Evolutionary conservation across 2,329 filamentous ascomycete species (phyloP), one percentile per base, ranked within the genome.

Genomic region (Aphanocladium album): DNA sequence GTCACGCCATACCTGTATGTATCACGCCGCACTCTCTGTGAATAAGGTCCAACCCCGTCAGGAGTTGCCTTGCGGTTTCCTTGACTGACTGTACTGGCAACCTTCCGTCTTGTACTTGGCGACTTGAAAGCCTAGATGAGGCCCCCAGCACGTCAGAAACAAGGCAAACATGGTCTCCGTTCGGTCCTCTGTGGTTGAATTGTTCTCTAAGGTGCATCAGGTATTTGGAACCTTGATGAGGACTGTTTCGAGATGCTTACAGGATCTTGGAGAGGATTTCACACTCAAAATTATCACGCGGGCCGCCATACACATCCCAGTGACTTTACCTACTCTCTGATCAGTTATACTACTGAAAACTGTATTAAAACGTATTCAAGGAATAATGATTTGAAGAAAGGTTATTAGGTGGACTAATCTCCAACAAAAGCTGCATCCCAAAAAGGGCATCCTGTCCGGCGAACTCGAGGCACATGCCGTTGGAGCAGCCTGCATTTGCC

Each of bases 181-280:
- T 72, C 5, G 71, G 71, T 4, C 72, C 71, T 0, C 53, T 35
- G 27, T 71, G 67, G 23, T 64, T 57, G 27, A 74, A 74, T 3
- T 68, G 60, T 17, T 67, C 65, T 5, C 66, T 1, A 2, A 70
- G 43, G 35, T 63, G 60, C 1, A 64, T 62, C 0, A 70, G 37
- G 4, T 61, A 53, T 1, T 45, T 12, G 11, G 46, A 1, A 33
- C 4, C 7, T 47, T 43, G 0, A 56, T 35, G 45, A 53, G 41
- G 63, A 61, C 25, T 17, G 52, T 19, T 25, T 50, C 61, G 27
- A 57, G 64, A 45, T 8, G 27, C 21, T 1, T 60, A n/a, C 2
- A 1, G 7, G 14, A 68, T 64, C 30, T 64, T 63, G 0, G 47
- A 59, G 3, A 67, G 47, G 2, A 66, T 66, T 25, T 65, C 64